Evolutionary conservation across 2,329 filamentous ascomycete species (phyloP).

Genomic region (Fusarium siculi): DNA sequence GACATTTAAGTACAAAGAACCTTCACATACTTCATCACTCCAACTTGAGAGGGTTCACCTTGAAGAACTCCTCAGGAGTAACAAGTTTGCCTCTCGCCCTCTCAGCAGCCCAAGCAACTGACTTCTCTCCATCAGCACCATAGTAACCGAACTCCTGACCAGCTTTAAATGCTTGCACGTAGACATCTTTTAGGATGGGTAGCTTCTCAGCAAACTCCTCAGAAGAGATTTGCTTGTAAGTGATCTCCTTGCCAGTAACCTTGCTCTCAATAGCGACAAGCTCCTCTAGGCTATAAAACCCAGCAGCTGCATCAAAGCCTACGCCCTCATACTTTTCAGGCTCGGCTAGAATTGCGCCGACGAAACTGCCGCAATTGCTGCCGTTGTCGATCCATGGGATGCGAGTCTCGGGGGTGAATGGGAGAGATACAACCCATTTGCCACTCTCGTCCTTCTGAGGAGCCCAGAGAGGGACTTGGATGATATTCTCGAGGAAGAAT

Average conservation of each 20-base stretch:
- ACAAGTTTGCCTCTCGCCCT: constrained; percentile 34
- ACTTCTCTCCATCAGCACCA: constrained; percentile 27
- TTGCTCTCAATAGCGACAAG: constrained; percentile 52
- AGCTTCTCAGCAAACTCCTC: constrained; percentile 34
- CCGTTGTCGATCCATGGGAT: constrained; percentile 58
- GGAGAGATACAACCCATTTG: constrained; percentile 41
- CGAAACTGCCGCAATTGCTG: constrained; percentile 57
- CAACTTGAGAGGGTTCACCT: constrained; percentile 22
- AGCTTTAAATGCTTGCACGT: constrained; percentile 3
- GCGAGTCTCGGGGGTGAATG: constrained; percentile 38
- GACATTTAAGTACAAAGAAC: neutral
- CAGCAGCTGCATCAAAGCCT: constrained; percentile 56
- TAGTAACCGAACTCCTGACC: constrained; percentile 40
- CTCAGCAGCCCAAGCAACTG: constrained; percentile 36
- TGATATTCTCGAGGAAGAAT: constrained; percentile 55
- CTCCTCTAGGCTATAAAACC: constrained; percentile 51
- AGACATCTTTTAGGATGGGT: constrained; percentile 22
- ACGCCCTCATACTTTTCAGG: constrained; percentile 56
- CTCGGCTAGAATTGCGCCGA: constrained; percentile 54
- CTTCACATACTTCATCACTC: neutral
- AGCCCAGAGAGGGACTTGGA: constrained; percentile 44
- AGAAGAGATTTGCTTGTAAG: constrained; percentile 31
- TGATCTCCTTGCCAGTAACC: constrained; percentile 52
- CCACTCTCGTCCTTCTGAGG: constrained; percentile 46
- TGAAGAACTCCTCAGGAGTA: constrained; percentile 38